Conservation (phyloP, 2,329 filamentous ascomycete genomes). For the Verticillium albo-atrum region DNA sequence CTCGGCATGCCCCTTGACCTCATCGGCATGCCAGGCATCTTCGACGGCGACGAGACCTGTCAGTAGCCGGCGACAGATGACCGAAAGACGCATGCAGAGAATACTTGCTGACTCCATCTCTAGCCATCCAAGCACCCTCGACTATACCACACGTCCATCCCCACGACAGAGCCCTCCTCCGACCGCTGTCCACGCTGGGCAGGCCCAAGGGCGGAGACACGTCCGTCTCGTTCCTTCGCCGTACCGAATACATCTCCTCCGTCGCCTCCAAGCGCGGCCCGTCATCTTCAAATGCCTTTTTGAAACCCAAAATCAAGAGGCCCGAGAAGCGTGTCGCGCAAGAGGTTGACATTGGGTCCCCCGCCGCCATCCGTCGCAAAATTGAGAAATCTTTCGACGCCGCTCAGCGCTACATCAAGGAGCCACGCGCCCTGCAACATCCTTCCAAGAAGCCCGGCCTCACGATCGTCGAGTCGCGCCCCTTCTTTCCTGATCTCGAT, state of each 20-base stretch:
- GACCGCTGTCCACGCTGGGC: slow-evolving; percentile 77
- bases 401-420: slow-evolving; percentile 49
- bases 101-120: not conserved
- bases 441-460: slow-evolving; percentile 45
- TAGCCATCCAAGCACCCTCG: slow-evolving; percentile 78
- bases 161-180: slow-evolving; percentile 77
- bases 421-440: slow-evolving; percentile 50
- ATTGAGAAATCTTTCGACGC: slow-evolving; percentile 59
- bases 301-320: slow-evolving; percentile 23
- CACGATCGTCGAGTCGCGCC: slow-evolving; percentile 53
- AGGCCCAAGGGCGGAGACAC: slow-evolving; percentile 74
- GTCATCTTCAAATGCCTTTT: slow-evolving; percentile 29
- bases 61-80: slow-evolving; percentile 24
- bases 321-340: slow-evolving; percentile 48
- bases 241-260: slow-evolving; percentile 90
- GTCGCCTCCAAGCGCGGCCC: slow-evolving; percentile 48
- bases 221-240: slow-evolving; percentile 86
- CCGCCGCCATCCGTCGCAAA: slow-evolving; percentile 63
- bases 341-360: slow-evolving; percentile 55
- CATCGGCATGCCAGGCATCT: slow-evolving; percentile 90
- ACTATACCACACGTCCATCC: slow-evolving; percentile 70
- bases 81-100: not conserved
- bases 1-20: slow-evolving; percentile 96
- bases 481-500: slow-evolving; percentile 61
- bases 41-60: slow-evolving; percentile 94